Percentiles rank a stretch among this genome's conserved stretches.
phyloP scores from a whole-genome alignment of 257 asterid species.

The Solanum piurae region DNA sequence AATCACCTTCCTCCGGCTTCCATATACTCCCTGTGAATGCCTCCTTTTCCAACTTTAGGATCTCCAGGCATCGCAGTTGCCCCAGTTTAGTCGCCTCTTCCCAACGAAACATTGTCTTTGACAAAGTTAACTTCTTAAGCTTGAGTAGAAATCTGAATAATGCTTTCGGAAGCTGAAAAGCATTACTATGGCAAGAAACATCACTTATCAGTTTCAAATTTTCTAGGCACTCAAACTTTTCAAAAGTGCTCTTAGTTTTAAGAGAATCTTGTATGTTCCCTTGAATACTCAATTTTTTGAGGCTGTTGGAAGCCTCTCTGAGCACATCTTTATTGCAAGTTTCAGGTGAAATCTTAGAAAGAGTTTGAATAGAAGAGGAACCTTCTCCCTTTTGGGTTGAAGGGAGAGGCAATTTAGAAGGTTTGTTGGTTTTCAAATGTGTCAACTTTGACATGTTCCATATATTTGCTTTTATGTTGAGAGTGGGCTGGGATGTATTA shows the following conservation, averaged over 20 bases:
- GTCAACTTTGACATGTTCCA: not conserved
- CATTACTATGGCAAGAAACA: too few species aligned
- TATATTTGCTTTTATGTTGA: not conserved
- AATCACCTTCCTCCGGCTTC: not conserved
- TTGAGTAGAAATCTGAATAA: not conserved
- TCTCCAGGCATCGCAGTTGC: accelerated
- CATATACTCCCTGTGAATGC: not conserved
- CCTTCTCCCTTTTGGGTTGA: not conserved
- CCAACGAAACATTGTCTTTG: not conserved
- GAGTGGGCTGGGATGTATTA: not conserved
- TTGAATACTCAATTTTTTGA: not conserved
- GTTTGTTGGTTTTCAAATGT: not conserved
- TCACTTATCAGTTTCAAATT: too few species aligned
- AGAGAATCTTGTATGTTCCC: not conserved
- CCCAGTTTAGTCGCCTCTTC: not conserved
- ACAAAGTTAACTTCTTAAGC: not conserved
- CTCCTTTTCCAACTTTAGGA: accelerated
- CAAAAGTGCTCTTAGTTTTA: too few species aligned
- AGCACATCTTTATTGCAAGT: not conserved
- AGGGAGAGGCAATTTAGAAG: not conserved
- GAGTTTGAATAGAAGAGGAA: not conserved
- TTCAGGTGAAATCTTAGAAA: not conserved
- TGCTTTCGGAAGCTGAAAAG: not conserved
- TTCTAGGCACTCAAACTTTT: too few species aligned
- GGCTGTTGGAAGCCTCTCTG: not conserved